Evolutionary conservation across 495 filamentous ascomycete genomes (phyloP).

Genomic region (Penicillium diatomitis): DNA sequence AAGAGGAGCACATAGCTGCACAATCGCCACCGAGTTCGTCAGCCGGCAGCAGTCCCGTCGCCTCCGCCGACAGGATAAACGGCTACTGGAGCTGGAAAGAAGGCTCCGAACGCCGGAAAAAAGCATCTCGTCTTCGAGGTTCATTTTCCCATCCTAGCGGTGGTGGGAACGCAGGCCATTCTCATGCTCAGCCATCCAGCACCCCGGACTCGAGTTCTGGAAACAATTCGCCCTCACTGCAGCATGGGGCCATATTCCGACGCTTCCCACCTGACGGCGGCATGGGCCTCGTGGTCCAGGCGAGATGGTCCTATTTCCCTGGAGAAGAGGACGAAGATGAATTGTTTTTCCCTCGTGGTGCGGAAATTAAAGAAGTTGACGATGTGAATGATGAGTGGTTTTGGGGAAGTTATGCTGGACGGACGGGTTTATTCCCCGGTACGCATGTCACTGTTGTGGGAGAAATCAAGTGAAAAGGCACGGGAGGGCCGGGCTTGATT

Average conservation of each 20-base stretch:
- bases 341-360: slow-evolving; percentile 70
- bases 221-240: slow-evolving; percentile 6
- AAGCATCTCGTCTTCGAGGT: slow-evolving; percentile 33
- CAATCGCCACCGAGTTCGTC: slow-evolving; percentile 13
- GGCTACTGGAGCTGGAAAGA: slow-evolving; percentile 46
- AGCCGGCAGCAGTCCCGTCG: slow-evolving; percentile 3
- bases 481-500: no score
- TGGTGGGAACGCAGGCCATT: not conserved
- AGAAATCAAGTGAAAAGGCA: slow-evolving; percentile 19
- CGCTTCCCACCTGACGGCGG: slow-evolving; percentile 66
- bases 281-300: slow-evolving; percentile 49
- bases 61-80: slow-evolving; percentile 20
- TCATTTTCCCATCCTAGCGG: slow-evolving; percentile 8
- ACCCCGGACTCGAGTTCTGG: not conserved
- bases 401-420: slow-evolving; percentile 69
- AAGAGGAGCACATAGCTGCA: slow-evolving; percentile 39
- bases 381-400: slow-evolving; percentile 85
- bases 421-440: slow-evolving; percentile 65
- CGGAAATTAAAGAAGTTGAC: slow-evolving; percentile 70
- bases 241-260: slow-evolving; percentile 10
- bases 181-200: no score
- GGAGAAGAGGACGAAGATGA: slow-evolving; percentile 55
- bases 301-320: slow-evolving; percentile 68
- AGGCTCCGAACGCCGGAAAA: slow-evolving; percentile 36
- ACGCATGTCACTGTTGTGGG: slow-evolving; percentile 49